Evolutionary conservation across 768 basidiomycete species (phyloP).

Genomic region (Suillus cothurnatus): DNA sequence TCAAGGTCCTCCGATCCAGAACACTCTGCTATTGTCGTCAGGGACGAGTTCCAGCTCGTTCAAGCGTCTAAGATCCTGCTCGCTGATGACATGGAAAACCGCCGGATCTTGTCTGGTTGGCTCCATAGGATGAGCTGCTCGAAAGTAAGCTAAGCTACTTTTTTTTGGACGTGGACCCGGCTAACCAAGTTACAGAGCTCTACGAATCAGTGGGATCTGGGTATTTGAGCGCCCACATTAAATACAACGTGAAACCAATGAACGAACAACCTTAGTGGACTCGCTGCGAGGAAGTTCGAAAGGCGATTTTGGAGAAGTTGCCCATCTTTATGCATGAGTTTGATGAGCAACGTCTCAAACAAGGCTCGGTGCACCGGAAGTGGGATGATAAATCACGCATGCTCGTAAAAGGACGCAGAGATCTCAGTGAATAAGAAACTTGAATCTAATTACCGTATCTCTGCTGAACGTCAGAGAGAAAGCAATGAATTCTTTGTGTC

Average conservation of each 20-base stretch:
- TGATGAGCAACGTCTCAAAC: constrained; percentile 52
- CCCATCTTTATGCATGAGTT: constrained; percentile 90
- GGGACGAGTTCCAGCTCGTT: constrained; percentile 62
- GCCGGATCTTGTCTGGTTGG: constrained; percentile 70
- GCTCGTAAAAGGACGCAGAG: constrained; percentile 62
- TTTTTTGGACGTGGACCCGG: too few relatives aligned
- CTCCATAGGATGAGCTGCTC: constrained; percentile 84
- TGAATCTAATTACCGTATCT: constrained; percentile 40
- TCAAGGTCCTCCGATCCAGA: constrained; percentile 33
- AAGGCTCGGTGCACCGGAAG: constrained; percentile 55
- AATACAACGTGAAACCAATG: constrained; percentile 65
- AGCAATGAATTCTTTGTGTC: constrained; percentile 49
- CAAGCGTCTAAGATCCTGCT: constrained; percentile 68
- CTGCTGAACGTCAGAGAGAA: not conserved
- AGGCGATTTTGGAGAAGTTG: constrained; percentile 71
- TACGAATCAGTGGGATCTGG: constrained; percentile 73
- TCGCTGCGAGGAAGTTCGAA: constrained; percentile 50
- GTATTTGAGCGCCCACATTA: constrained; percentile 66
- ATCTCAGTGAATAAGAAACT: constrained; percentile 62
- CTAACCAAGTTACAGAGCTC: constrained; percentile 47
- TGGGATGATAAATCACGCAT: constrained; percentile 59
- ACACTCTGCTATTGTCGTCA: constrained; percentile 22
- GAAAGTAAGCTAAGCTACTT: constrained; percentile 56
- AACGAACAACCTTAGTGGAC: constrained; percentile 40
- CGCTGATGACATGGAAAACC: constrained; percentile 78